Evolutionary conservation across 2,329 filamentous ascomycete genomes (phyloP), one percentile per base, ranked within the genome.

Genomic region (Juglanconis oblonga): DNA sequence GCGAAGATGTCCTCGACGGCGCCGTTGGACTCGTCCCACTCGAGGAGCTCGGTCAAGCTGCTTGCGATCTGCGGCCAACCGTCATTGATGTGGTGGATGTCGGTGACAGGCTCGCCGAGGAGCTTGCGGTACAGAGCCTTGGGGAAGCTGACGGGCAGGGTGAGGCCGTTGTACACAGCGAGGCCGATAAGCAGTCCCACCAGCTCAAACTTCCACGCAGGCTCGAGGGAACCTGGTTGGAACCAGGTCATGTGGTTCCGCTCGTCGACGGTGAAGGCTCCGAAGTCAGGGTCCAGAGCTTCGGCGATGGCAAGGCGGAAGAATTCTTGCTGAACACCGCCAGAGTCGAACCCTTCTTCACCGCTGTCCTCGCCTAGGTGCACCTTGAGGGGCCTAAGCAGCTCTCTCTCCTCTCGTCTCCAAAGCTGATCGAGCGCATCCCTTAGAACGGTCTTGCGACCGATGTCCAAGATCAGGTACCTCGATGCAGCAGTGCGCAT

Each of bases 261-360:
- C 1, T 84, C 75, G 67, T 98, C 92, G 36, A 91, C 83, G 0
- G 87, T 89, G 71, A 98, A 98, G 57, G 90, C 86, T 1, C 89
- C 92, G 68, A 90, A 91, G 48, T 87, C 82, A 4, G 91, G 89
- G 67, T 91, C 82, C 50, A 98, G 81, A 3, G 90, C 90, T 69
- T 96, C 88, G 1, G 86, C 85, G 66, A 97, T 87, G 17, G 91
- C 87, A 33, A 97, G 76, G 14, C 92, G 87, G 76, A 99, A 98
- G 71, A 97, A 98, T 65, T 99, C 95, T 71, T 97, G 93, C 67
- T 97, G 94, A 1, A 99, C 93, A 64, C 95, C 95, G 48, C 95
- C 95, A 52, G 94, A 92, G 72, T 99, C 95, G 38, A 96, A 86
- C 0, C 95, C 95, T 71, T 96, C 88, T 72, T 98, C 95, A 35